Percentiles rank a stretch among this genome's conserved stretches.
These are phyloP conservation scores for Botrytis fabae DNA, from an alignment of 2,329 filamentous ascomycete genomes.

Conservation along the genomic window DNA sequence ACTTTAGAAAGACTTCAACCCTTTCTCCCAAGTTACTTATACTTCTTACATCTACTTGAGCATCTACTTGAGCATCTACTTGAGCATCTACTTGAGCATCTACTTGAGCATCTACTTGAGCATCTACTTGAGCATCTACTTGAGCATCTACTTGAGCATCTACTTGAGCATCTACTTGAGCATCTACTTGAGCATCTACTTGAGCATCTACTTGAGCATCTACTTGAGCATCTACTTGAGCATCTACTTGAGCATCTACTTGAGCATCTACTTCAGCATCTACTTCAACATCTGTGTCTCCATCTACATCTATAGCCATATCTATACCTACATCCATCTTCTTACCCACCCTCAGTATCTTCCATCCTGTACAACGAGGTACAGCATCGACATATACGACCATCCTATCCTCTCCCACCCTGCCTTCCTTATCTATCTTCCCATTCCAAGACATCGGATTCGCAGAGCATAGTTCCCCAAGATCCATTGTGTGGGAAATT, in stretches of 20 bases:
- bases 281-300: background rate
- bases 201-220: background rate
- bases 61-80: background rate
- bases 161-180: background rate
- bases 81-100: background rate
- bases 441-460: background rate
- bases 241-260: background rate
- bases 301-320: background rate
- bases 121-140: background rate
- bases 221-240: background rate
- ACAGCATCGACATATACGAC: constrained; percentile 5
- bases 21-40: constrained; percentile 10
- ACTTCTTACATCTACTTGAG: background rate
- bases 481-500: background rate
- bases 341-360: background rate
- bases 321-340: too few species aligned
- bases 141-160: background rate
- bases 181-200: background rate
- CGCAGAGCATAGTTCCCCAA: background rate
- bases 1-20: background rate
- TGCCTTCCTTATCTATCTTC: constrained; percentile 7
- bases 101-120: background rate
- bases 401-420: background rate
- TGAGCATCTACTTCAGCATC: background rate
- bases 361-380: background rate